A percentile compares a stretch with the other conserved stretches of the same genome.
Evolutionary conservation across 1,284 basidiomycete genomes (phyloP).

Genomic region (Rhizoctonia solani): DNA sequence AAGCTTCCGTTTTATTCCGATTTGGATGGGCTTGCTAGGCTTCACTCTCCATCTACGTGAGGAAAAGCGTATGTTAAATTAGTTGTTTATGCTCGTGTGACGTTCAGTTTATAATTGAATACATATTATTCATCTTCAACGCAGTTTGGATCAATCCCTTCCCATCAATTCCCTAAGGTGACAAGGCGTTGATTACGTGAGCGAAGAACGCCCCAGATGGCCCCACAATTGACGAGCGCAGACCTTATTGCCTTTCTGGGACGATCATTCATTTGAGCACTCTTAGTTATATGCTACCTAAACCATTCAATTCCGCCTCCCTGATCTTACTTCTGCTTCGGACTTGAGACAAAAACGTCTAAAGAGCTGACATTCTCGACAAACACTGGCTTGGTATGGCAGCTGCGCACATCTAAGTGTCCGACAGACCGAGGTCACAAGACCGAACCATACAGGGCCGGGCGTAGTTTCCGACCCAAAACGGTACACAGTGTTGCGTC

Average conservation of each 20-base stretch:
- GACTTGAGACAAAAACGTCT: neutral
- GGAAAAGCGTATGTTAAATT: too few relatives aligned
- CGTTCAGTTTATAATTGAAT: too few relatives aligned
- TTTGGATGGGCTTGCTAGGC: too few relatives aligned
- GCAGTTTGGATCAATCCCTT: slow-evolving; percentile 3
- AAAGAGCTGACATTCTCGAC: too few relatives aligned
- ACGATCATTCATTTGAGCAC: neutral
- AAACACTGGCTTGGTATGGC: too few relatives aligned
- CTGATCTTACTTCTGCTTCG: too few relatives aligned
- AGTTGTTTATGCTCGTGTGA: too few relatives aligned
- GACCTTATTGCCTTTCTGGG: slow-evolving; percentile 12
- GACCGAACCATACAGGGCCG: slow-evolving; percentile 30
- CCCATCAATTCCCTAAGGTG: neutral
- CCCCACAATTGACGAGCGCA: slow-evolving; percentile 14
- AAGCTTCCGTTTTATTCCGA: too few relatives aligned
- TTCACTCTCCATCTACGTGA: too few relatives aligned
- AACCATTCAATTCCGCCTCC: too few relatives aligned
- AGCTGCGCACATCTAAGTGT: neutral
- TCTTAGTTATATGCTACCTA: neutral
- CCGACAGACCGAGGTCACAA: slow-evolving; percentile 24
- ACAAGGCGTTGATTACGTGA: slow-evolving; percentile 11
- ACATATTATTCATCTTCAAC: neutral
- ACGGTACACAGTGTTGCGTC: slow-evolving; percentile 17
- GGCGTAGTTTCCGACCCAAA: neutral
- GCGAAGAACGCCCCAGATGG: neutral